A percentile compares a stretch with the other conserved stretches of the same genome.
Evolutionary conservation across 441 rosid genomes (phyloP).

Genomic region (Pelargonium australe): DNA sequence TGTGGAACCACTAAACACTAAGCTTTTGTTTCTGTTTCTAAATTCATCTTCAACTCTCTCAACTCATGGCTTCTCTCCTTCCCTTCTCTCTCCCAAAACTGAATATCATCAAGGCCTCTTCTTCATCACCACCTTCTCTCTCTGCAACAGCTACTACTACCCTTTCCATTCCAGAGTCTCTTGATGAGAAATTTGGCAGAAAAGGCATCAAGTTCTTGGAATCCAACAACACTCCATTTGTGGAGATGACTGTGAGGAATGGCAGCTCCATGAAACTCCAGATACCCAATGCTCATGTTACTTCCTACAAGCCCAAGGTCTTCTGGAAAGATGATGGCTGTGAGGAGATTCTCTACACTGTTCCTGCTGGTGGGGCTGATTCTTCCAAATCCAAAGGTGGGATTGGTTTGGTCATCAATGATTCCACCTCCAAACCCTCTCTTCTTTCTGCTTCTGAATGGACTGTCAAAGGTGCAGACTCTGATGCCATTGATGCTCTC

Average conservation of each 20-base stretch:
- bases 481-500: slow-evolving; percentile 85
- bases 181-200: slow-evolving; percentile 57
- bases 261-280: slow-evolving; percentile 65
- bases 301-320: slow-evolving; percentile 82
- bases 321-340: slow-evolving; percentile 82
- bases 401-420: slow-evolving; percentile 60
- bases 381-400: slow-evolving; percentile 50
- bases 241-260: slow-evolving; percentile 73
- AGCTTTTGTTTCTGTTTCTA: background rate
- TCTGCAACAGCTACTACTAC: slow-evolving; percentile 17
- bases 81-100: slow-evolving; percentile 59
- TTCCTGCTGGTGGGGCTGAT: slow-evolving; percentile 36
- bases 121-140: slow-evolving; percentile 24
- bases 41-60: background rate
- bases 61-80: slow-evolving; percentile 59
- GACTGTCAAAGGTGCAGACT: slow-evolving; percentile 76
- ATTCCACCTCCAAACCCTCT: slow-evolving; percentile 45
- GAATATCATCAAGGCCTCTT: slow-evolving; percentile 32
- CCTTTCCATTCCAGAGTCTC: slow-evolving; percentile 32
- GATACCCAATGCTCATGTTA: slow-evolving; percentile 66
- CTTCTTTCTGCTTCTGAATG: slow-evolving; percentile 44
- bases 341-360: slow-evolving; percentile 70
- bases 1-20: background rate
- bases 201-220: slow-evolving; percentile 74
- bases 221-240: slow-evolving; percentile 43